phyloP scores from a whole-genome alignment of 345 rosid genomes.

The Moricandia moricandioides region DNA sequence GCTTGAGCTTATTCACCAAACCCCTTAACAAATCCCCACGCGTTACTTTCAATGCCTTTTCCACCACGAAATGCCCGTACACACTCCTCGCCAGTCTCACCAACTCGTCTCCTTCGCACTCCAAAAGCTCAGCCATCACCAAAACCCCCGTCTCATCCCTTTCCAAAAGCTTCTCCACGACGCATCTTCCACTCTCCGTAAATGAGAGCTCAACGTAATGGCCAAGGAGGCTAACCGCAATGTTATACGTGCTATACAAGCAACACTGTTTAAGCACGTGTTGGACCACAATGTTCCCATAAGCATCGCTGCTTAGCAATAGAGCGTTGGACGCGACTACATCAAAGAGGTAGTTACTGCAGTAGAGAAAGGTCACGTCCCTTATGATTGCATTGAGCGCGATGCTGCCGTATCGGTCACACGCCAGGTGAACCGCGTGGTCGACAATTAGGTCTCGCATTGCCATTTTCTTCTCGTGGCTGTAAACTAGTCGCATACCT shows the following conservation, averaged over 20 bases:
- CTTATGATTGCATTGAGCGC: conserved; percentile 14
- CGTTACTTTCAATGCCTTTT: not conserved
- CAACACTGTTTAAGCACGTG: not conserved
- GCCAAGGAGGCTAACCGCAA: not conserved
- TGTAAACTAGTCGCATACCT: not conserved
- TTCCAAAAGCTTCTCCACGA: conserved; percentile 15
- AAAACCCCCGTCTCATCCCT: not conserved
- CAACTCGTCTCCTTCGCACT: not conserved
- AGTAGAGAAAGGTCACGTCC: not conserved
- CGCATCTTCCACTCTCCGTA: conserved; percentile 10
- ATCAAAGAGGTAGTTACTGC: not conserved
- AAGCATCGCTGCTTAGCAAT: not conserved
- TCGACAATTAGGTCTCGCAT: not conserved
- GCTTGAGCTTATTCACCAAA: conserved; percentile 1
- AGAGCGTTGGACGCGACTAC: not conserved
- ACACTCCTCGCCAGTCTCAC: conserved; percentile 18
- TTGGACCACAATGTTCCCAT: conserved; percentile 15
- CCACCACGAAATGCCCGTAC: conserved; percentile 24
- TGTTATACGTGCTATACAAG: not conserved
- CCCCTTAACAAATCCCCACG: not conserved
- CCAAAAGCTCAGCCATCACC: conserved; percentile 1
- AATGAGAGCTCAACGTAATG: conserved; percentile 3
- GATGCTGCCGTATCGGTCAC: conserved; percentile 7
- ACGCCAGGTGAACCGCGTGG: not conserved
- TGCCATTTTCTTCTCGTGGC: not conserved